Percentiles rank a stretch among this genome's conserved stretches.
These are phyloP conservation scores for Sphaerulina vaccinii DNA, from an alignment of 2,329 filamentous ascomycete species.

Conservation along the genomic window DNA sequence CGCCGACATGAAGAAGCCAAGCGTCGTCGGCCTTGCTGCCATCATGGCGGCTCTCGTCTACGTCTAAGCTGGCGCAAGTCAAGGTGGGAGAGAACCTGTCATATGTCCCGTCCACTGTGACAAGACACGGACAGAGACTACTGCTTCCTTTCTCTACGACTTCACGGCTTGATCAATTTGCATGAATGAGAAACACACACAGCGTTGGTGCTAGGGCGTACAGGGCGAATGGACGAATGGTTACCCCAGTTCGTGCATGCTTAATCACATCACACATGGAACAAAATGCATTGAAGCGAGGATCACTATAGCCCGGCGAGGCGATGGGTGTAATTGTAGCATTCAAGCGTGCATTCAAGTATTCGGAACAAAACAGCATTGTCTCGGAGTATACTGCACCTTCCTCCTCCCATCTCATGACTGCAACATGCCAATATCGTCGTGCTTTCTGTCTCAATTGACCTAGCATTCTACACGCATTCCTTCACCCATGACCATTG, in stretches of 20 bases:
- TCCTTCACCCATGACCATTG: no score
- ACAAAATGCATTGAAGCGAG: constrained; percentile 17
- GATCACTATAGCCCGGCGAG: constrained; percentile 18
- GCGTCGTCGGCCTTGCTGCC: constrained; percentile 25
- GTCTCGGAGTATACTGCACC: not conserved
- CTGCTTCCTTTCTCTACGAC: constrained; percentile 10
- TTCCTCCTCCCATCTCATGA: not conserved
- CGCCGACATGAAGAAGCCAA: constrained; percentile 22
- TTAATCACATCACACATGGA: constrained; percentile 7
- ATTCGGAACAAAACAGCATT: not conserved
- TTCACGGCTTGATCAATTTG: constrained; percentile 15
- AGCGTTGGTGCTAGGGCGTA: constrained; percentile 26
- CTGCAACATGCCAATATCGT: no score
- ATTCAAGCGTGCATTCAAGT: constrained; percentile 15
- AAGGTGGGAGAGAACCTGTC: not conserved
- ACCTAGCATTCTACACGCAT: no score
- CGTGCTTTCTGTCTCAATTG: no score
- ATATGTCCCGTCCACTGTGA: not conserved
- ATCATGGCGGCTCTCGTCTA: constrained; percentile 25
- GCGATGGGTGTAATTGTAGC: constrained; percentile 20
- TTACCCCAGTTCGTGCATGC: constrained; percentile 27
- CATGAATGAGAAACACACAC: constrained; percentile 5
- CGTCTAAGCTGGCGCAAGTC: constrained; percentile 14
- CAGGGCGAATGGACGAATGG: constrained; percentile 17
- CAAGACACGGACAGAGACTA: no score